Evolutionary conservation across 768 basidiomycete species (phyloP), one percentile per base, ranked within the genome.

Genomic region (Coprinopsis cinerea): DNA sequence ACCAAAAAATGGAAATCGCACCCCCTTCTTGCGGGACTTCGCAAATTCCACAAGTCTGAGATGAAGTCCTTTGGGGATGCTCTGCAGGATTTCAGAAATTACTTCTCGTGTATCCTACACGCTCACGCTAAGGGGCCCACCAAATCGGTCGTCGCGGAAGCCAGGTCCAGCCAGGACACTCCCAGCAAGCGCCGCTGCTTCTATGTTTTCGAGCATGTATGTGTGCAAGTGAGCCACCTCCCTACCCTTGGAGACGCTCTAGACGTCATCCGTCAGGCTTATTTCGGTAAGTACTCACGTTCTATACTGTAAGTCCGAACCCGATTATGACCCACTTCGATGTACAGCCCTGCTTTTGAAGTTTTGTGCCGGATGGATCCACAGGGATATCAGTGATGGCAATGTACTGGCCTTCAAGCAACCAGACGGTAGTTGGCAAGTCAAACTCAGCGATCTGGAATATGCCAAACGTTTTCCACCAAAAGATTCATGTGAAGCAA

Each of bases 401-500:
- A 55, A 51, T 17, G 39, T 55, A 18, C 30, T 47, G 15, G 22
- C 43, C 7, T 25, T 30, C n/a, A 20, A 20, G 24, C 18, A 43
- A 10, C 13, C 13, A 3, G 17, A 10, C 0, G 26, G 26, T 3
- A 5, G 14, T 18, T 9, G 24, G 13, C 13, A n/a, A 6, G 49
- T 35, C 3, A 54, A 50, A 24, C 44, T 51, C 7, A 39, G 44
- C 22, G 49, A 54, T 22, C 34, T 54, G 1, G 53, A 54, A 18
- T 54, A 47, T 30, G 47, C 47, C 18, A 23, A 36, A 17, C 2
- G 24, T 11, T 48, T 48, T 26, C 35, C 47, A 17, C 26, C 32
- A 1, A n/a, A 23, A 37, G 11, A 10, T 9, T 23, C n/a, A n/a
- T n/a, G 44, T 15, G 15, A n/a, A n/a, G n/a, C n/a, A n/a, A n/a